phyloP scores from a whole-genome alignment of 2,329 filamentous ascomycete species.

The Fusarium heterosporum region DNA sequence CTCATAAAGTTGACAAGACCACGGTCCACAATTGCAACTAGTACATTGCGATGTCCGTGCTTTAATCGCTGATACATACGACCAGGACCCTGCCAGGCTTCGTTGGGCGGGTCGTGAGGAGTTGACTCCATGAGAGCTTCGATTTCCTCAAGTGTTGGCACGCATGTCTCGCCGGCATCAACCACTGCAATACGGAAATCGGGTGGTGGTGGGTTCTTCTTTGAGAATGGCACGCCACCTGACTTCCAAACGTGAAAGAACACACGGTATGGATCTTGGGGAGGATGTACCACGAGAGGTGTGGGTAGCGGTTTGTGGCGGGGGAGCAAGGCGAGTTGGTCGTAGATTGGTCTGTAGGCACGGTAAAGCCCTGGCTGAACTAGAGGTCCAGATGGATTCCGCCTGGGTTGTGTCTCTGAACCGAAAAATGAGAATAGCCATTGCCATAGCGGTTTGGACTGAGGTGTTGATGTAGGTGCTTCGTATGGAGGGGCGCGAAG shows the following conservation, averaged over 20 bases:
- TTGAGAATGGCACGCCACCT: constrained; percentile 73
- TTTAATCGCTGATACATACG: constrained; percentile 81
- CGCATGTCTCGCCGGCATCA: constrained; percentile 75
- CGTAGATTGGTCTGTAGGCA: constrained; percentile 78
- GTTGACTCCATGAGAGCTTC: constrained; percentile 77
- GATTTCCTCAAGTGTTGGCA: constrained; percentile 81
- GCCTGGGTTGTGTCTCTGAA: constrained; percentile 41
- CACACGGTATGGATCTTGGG: constrained; percentile 72
- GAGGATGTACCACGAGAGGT: constrained; percentile 44
- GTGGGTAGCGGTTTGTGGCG: constrained; percentile 69
- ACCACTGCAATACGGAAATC: constrained; percentile 89
- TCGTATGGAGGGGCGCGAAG: constrained; percentile 69
- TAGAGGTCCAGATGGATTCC: constrained; percentile 64
- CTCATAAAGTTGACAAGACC: constrained; percentile 90
- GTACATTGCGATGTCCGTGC: constrained; percentile 84
- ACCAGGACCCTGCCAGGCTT: constrained; percentile 55
- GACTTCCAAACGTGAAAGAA: constrained; percentile 86
- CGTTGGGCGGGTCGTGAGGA: constrained; percentile 72
- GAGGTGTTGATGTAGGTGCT: constrained; percentile 29
- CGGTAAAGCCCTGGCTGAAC: constrained; percentile 73
- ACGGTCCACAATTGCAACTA: constrained; percentile 89
- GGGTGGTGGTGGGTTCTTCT: constrained; percentile 79
- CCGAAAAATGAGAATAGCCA: constrained; percentile 65
- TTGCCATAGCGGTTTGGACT: constrained; percentile 57
- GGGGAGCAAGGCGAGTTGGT: constrained; percentile 78